Base-by-base conservation (phyloP, 108 stramenopile species). In the Cylindrotheca closterium region DNA sequence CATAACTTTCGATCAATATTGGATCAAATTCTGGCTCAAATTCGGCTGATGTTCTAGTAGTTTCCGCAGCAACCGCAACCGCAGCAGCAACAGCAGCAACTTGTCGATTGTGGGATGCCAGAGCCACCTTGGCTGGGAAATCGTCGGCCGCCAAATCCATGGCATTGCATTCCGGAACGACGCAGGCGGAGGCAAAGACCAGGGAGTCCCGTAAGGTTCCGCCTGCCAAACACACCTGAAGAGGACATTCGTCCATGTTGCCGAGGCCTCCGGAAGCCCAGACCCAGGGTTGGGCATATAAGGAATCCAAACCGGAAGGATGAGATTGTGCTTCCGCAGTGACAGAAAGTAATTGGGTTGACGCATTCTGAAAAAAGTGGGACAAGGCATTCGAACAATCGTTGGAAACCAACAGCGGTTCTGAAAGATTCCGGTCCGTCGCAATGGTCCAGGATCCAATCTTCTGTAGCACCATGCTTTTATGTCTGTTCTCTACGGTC, bases 231-330 rank as follows among this genome's bases (percentile, higher is more conserved):
- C 76, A 77, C 17, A 66, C 66, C 30, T 77, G 76, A 22, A 74
- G 52, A 1, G 73, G 70, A 52, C 82, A 83, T 65, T 83, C 82
- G 34, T 75, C 59, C 0, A 73, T 69, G 51, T 83, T 83, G n/a
- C 82, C 82, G 19, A 83, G 47, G 29, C 82, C 82, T 22, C 75
- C 71, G 15, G 77, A 78, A 18, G 74, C 74, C 45, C 74, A 83
- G 17, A 79, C 60, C 69, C 74, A 83, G 10, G 82, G 82, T 56
- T 83, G 82, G 17, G 66, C 61, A 5, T 52, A 47, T 17, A 83
- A 22, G 0, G 71, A 65, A 18, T 34, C 5, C 23, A 79, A 0
- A 0, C 82, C 82, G 0, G 82, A 65, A 8, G 74, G 65, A 67
- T 83, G 82, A 3, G 74, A 75, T n/a, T 68, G 70, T 1, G 73